Evolutionary conservation across 129 eudicot species (phyloP).

Genomic region (Helianthus tuberosus): DNA sequence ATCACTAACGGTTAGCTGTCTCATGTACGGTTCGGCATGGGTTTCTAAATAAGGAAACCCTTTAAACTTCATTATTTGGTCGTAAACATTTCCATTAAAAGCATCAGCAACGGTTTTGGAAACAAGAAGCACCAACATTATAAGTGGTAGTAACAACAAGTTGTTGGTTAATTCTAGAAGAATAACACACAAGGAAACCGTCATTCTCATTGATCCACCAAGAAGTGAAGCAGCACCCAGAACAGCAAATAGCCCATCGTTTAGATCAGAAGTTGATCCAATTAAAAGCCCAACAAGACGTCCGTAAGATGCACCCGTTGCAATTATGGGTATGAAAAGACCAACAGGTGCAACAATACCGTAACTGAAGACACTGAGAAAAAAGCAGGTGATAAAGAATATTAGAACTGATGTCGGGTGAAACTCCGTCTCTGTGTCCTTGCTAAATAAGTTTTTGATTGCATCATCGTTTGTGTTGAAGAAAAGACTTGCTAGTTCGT

Average conservation of each 20-base stretch:
- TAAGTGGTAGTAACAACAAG: conserved; percentile 65
- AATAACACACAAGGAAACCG: conserved; percentile 86
- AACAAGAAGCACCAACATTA: conserved; percentile 84
- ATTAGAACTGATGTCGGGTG: conserved; percentile 58
- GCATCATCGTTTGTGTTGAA: conserved; percentile 97
- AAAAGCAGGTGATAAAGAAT: conserved; percentile 74
- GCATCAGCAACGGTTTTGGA: conserved; percentile 90
- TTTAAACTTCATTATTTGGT: conserved; percentile 67
- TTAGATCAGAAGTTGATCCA: conserved; percentile 61
- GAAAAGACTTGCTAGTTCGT: conserved; percentile 88
- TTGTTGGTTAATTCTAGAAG: conserved; percentile 84
- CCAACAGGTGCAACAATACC: conserved; percentile 90
- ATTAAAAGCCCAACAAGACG: conserved; percentile 73
- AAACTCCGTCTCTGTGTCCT: conserved; percentile 71
- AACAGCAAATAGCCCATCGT: conserved; percentile 88
- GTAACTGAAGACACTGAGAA: conserved; percentile 78
- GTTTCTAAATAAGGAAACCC: conserved; percentile 90
- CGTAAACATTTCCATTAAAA: conserved; percentile 72
- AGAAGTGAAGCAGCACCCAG: conserved; percentile 91
- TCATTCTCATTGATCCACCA: conserved; percentile 96
- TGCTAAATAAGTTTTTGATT: conserved; percentile 80
- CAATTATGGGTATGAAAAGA: conserved; percentile 85
- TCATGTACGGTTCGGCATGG: conserved; percentile 91
- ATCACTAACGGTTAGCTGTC: conserved; percentile 81
- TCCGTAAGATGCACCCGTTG: conserved; percentile 91